A percentile compares a stretch with the other conserved stretches of the same genome.
Conservation (phyloP, 192 early-diverging fungal species). For the Podila horticola region DNA sequence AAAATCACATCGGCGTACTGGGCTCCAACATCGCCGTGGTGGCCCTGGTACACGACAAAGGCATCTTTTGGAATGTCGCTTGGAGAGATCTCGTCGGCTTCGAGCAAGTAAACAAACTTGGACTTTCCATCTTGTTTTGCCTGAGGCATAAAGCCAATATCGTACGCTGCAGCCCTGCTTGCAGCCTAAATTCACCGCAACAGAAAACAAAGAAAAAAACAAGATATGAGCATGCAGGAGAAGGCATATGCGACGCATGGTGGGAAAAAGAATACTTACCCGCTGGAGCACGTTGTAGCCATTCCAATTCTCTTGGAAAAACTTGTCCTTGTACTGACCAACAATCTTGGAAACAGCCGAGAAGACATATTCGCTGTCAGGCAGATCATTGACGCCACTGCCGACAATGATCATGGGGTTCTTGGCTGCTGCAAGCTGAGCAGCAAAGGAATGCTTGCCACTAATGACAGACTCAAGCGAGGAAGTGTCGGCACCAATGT, state of each 20-base stretch:
- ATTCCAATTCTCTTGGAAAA: conserved; percentile 85
- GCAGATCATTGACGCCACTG: conserved; percentile 78
- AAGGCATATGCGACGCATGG: not conserved
- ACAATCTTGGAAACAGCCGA: conserved; percentile 80
- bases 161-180: conserved; percentile 86
- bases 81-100: conserved; percentile 87
- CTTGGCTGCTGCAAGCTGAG: conserved; percentile 82
- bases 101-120: conserved; percentile 91
- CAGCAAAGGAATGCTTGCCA: conserved; percentile 77
- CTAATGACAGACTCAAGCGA: conserved; percentile 76
- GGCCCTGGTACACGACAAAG: conserved; percentile 99
- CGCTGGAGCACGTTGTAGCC: conserved; percentile 91
- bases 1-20: conserved; percentile 95
- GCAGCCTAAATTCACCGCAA: conserved; percentile 66
- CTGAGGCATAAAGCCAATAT: conserved; percentile 88
- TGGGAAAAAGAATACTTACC: conserved; percentile 56
- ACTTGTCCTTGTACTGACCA: conserved; percentile 68
- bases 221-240: not conserved
- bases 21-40: conserved; percentile 97
- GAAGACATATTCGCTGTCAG: conserved; percentile 78
- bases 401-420: conserved; percentile 93
- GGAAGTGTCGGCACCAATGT: conserved; percentile 74
- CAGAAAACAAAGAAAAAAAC: not conserved
- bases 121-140: conserved; percentile 48
- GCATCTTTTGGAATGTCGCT: conserved; percentile 85